Base-by-base conservation (phyloP, 768 basidiomycete genomes). In the Pulveroboletus sp. region DNA sequence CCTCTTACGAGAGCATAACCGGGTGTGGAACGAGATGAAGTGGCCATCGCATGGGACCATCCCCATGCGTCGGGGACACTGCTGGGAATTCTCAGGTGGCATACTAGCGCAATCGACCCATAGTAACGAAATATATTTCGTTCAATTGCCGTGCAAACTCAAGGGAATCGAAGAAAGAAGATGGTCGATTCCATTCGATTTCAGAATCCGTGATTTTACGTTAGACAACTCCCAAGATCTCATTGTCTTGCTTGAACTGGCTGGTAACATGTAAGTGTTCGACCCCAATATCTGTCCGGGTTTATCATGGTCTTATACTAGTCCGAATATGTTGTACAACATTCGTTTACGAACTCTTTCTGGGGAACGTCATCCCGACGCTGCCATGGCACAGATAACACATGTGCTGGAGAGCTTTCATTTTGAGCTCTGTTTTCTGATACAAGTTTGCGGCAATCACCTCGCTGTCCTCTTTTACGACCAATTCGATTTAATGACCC, bases 201-300 rank as follows among this genome's bases (percentile, higher is more conserved):
- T 70, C 31, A 37, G 26, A n/a, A 47, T 69, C 38, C 58, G 58
- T n/a, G 71, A 74, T 46, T 73, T 74, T 35, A 61, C 67, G 9
- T 50, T 71, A 8, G 71, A 73, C 53, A 58, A 52, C 21, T 70
- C 69, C 5, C 67, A 72, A 55, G 55, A 73, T 53, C 61, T 73
- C 33, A 37, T 73, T 8, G 61, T 67, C 18, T 51, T 62, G 5
- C 50, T 73, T n/a, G 64, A 68, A 41, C 17, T 44, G n/a, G 9
- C 10, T 3, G 68, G 55, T 5, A 32, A 8, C 10, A 10, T 42
- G 65, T 69, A 42, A 55, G 67, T 56, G 12, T 21, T 9, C 30
- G 31, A 6, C 39, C 10, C 27, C 27, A 9, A 11, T 32, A 32
- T 26, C 7, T 39, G 46, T 21, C 17, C 9, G 37, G 8, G 46